Conservation (phyloP, 2,329 filamentous ascomycete species). For the Monilinia laxa region DNA sequence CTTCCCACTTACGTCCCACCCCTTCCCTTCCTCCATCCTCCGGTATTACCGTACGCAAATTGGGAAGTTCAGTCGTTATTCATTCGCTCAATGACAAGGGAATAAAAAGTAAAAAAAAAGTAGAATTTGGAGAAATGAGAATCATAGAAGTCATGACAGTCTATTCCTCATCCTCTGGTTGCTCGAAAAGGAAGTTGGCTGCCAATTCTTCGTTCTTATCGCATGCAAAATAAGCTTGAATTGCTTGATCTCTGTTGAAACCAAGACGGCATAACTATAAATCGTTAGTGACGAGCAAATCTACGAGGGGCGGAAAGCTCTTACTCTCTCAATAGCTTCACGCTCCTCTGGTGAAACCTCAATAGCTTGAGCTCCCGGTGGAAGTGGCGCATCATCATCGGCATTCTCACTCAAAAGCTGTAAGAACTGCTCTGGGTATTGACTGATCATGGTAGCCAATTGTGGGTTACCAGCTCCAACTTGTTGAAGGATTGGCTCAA, state of each 20-base stretch:
- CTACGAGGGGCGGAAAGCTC: constrained; percentile 39
- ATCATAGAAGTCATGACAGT: constrained; percentile 18
- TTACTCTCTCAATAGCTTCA: constrained; percentile 91
- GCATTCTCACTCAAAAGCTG: constrained; percentile 84
- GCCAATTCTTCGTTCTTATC: constrained; percentile 99
- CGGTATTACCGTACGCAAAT: constrained; percentile 17
- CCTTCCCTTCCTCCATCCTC: constrained; percentile 13
- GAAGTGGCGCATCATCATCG: constrained; percentile 79
- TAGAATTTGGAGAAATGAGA: constrained; percentile 23
- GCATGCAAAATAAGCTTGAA: constrained; percentile 98
- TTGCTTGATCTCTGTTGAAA: constrained; percentile 88
- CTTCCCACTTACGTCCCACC: constrained; percentile 1
- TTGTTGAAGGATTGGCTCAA: constrained; percentile 96
- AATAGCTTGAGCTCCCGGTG: constrained; percentile 85
- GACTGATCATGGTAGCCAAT: constrained; percentile 85
- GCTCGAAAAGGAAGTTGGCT: constrained; percentile 96
- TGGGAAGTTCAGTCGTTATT: constrained; percentile 8
- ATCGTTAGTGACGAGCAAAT: constrained; percentile 22
- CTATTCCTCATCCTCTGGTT: constrained; percentile 78
- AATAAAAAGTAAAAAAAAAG: constrained; percentile 7
- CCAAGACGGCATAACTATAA: constrained; percentile 82
- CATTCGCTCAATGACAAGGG: constrained; percentile 16
- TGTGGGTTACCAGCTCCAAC: constrained; percentile 93
- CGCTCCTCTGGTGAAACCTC: constrained; percentile 93
- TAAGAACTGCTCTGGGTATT: constrained; percentile 91